Percentiles rank a stretch among this genome's conserved stretches.
phyloP scores from a whole-genome alignment of 169 alveolate genomes.

The Plasmodium ovale region DNA sequence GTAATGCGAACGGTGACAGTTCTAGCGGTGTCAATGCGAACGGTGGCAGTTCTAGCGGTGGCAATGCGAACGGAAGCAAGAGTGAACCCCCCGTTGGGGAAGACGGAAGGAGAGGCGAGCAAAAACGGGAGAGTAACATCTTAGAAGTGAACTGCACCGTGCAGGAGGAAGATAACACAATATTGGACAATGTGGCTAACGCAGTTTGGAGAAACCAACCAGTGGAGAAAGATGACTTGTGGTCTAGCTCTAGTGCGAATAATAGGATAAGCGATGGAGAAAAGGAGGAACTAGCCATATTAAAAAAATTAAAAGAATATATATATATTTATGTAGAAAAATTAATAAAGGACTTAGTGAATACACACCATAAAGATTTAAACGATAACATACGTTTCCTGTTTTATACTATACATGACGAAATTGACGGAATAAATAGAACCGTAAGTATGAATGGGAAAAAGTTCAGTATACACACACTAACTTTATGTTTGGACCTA shows the following conservation, averaged over 20 bases:
- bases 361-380: constrained; percentile 55
- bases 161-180: not conserved
- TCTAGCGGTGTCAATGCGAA: not conserved
- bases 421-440: constrained; percentile 62
- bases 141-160: not conserved
- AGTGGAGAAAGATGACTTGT: not conserved
- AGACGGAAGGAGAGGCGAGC: not conserved
- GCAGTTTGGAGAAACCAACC: not conserved
- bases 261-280: constrained; percentile 2
- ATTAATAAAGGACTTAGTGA: constrained; percentile 52
- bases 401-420: constrained; percentile 68
- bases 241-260: not conserved
- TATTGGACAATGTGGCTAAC: not conserved
- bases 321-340: constrained; percentile 56
- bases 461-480: constrained; percentile 60
- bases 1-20: not conserved
- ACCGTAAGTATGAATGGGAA: constrained; percentile 18
- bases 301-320: constrained; percentile 68
- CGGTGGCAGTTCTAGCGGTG: not conserved
- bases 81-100: not conserved
- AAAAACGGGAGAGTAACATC: not conserved
- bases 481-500: constrained; percentile 49
- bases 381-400: constrained; percentile 59
- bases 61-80: not conserved
- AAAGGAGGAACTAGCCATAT: constrained; percentile 15